Evolutionary conservation across 2,329 filamentous ascomycete genomes (phyloP), one percentile per base, ranked within the genome.

Genomic region (Sphaceloma murrayae): DNA sequence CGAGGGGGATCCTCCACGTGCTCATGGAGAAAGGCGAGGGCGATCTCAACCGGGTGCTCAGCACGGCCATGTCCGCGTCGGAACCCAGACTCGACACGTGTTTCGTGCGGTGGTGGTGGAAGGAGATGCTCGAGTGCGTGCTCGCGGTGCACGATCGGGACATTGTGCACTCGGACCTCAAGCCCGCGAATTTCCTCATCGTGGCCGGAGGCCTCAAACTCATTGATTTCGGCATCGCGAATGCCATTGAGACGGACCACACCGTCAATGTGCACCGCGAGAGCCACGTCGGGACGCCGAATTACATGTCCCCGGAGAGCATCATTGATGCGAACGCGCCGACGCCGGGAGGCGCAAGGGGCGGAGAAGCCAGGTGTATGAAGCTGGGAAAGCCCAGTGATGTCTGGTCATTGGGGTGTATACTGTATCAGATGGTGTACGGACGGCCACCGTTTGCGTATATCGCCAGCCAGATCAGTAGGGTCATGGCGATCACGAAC

Each of bases 151-250:
- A 98, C 59, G 76, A 82, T 9, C 74, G 82, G 60, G 87, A 95
- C 58, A 88, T 98, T 51, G 91, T 98, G 2, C 91, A 98, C 65
- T 94, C 87, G 0, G 91, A 98, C 59, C 72, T 98, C 27, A 98
- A 98, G 63, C 91, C 91, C 0, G 88, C 88, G 55, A 98, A 98
- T 61, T 98, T 98, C 61, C 82, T 98, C 17, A 73, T 96, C 14
- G 87, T 94, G 13, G 79, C 87, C 58, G 91, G 91, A 17, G 77
- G 82, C 18, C 71, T 98, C 27, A 98, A 98, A 63, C 75, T 98
- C 46, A 98, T 98, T 57, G 91, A 98, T 65, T 98, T 98, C 61
- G 91, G 91, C 54, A 98, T 98, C 58, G 91, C 91, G 47, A 94
- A 95, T 58, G 88, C 91, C 39, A 98, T 98, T 55, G 84, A 94